These are phyloP conservation scores for Anethum foeniculum DNA, from an alignment of 140 eudicot species.

Conservation along the genomic window DNA sequence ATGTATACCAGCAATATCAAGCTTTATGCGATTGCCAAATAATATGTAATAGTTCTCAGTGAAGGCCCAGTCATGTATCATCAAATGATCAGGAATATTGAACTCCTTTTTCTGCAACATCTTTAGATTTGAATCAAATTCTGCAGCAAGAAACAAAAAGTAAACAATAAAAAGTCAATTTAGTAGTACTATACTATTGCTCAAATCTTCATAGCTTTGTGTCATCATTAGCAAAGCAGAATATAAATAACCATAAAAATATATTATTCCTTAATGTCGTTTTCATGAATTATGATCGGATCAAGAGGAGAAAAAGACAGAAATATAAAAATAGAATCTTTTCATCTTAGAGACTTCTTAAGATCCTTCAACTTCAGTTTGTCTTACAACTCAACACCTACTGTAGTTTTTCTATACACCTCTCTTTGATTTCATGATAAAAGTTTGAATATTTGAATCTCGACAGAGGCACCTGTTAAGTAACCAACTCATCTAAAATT, in stretches of 20 bases:
- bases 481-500: too few species aligned
- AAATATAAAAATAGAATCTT: neutral
- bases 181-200: neutral
- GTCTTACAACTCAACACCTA: neutral
- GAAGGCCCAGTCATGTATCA: slow-evolving; percentile 97
- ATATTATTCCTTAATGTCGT: neutral
- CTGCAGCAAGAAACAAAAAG: slow-evolving; percentile 29
- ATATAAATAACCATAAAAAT: neutral
- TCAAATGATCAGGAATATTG: slow-evolving; percentile 66
- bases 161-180: neutral
- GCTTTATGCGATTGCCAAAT: slow-evolving; percentile 76
- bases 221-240: slow-evolving; percentile 5
- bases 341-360: neutral
- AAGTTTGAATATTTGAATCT: neutral
- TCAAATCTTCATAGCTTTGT: neutral
- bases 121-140: slow-evolving; percentile 64
- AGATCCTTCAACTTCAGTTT: neutral
- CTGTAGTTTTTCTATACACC: neutral
- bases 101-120: slow-evolving; percentile 59
- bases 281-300: slow-evolving; percentile 1
- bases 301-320: neutral
- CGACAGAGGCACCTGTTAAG: neutral
- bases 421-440: too few species aligned
- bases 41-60: slow-evolving; percentile 75
- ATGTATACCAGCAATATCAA: slow-evolving; percentile 71